Percentiles rank a stretch among this genome's conserved stretches.
phyloP scores from a whole-genome alignment of 192 early-diverging fungal genomes.

The Oehlia diaphana region DNA sequence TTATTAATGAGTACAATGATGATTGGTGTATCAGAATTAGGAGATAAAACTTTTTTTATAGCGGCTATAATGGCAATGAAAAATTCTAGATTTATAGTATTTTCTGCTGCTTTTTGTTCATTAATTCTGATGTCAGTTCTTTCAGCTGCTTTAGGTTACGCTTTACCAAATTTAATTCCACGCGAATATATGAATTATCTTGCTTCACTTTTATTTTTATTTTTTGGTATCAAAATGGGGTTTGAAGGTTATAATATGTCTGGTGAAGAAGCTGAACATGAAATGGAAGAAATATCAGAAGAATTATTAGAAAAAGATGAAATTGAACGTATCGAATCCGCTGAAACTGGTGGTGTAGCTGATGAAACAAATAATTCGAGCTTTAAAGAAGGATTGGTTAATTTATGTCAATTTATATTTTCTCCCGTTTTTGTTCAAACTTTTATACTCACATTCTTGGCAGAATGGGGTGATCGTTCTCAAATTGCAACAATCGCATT shows the following conservation, averaged over 20 bases:
- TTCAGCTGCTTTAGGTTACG: conserved; percentile 90
- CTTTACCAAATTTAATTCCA: conserved; percentile 84
- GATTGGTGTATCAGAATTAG: conserved; percentile 96
- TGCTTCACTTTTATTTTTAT: conserved; percentile 85
- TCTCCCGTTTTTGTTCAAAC: conserved; percentile 95
- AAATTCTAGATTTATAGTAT: conserved; percentile 88
- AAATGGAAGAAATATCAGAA: conserved; percentile 87
- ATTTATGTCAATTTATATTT: conserved; percentile 74
- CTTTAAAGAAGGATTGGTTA: conserved; percentile 57
- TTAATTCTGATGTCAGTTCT: conserved; percentile 94
- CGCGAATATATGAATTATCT: conserved; percentile 82
- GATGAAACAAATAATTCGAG: conserved; percentile 39
- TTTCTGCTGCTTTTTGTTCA: conserved; percentile 85
- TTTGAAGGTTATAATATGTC: conserved; percentile 85
- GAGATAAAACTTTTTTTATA: conserved; percentile 99
- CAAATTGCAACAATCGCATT: conserved; percentile 97
- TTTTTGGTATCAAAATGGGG: conserved; percentile 91
- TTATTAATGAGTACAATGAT: conserved; percentile 74
- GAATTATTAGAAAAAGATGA: conserved; percentile 83
- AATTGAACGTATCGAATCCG: conserved; percentile 50
- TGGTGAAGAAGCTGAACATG: conserved; percentile 83
- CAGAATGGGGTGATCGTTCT: conserved; percentile 97
- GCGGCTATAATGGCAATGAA: conserved; percentile 99
- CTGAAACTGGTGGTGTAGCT: conserved; percentile 59
- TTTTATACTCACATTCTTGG: conserved; percentile 95